These are phyloP conservation scores for Penicillium sp. DNA, from an alignment of 2,329 filamentous ascomycete species.

Conservation along the genomic window DNA sequence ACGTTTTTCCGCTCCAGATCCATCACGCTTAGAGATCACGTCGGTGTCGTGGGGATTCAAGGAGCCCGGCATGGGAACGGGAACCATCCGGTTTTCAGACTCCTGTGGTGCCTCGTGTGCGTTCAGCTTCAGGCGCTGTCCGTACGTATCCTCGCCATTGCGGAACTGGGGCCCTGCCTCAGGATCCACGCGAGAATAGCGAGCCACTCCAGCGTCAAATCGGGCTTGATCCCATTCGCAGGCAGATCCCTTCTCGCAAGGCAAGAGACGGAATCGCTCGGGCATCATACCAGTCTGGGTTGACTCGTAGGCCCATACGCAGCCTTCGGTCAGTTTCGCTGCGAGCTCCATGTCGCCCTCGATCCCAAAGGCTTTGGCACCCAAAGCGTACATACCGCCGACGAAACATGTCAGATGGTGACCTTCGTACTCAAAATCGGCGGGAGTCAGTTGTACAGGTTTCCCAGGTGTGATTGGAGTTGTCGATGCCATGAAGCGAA, in stretches of 20 bases:
- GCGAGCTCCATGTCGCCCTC: conserved; percentile 57
- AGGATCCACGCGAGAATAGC: conserved; percentile 51
- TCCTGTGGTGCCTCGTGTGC: conserved; percentile 10
- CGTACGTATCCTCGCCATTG: conserved; percentile 26
- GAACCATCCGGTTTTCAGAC: conserved; percentile 9
- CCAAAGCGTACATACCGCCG: conserved; percentile 64
- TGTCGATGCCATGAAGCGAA: conserved; percentile 44
- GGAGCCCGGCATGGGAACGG: conserved; percentile 26
- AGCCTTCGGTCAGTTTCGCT: conserved; percentile 59
- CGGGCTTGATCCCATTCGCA: conserved; percentile 56
- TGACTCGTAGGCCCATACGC: conserved; percentile 63
- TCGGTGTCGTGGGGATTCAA: conserved; percentile 24
- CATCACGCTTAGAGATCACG: conserved; percentile 18
- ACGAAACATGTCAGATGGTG: conserved; percentile 62
- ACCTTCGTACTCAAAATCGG: conserved; percentile 51
- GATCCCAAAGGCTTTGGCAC: conserved; percentile 59
- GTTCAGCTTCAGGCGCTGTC: conserved; percentile 23
- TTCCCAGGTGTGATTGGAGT: conserved; percentile 25
- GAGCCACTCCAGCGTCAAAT: conserved; percentile 27
- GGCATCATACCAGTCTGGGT: conserved; percentile 63
- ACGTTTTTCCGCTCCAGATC: conserved; percentile 2
- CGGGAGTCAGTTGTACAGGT: conserved; percentile 10
- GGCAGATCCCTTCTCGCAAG: conserved; percentile 46
- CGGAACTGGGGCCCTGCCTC: conserved; percentile 30
- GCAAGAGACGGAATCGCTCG: conserved; percentile 56